Conservation (phyloP, 2,329 filamentous ascomycete species). For the Nemania diffusa region DNA sequence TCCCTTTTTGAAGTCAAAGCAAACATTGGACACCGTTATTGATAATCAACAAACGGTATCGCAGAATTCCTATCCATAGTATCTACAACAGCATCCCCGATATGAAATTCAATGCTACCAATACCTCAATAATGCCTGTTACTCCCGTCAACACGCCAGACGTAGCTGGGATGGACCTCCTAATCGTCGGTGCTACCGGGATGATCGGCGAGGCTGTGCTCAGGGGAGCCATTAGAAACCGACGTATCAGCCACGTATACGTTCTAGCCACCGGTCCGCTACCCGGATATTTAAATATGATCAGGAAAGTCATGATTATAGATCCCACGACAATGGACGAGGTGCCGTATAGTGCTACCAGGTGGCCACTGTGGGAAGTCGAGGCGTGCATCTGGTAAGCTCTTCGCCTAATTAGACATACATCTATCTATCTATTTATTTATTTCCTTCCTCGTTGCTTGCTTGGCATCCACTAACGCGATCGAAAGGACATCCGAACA, state of each 20-base stretch:
- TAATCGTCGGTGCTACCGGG: constrained; percentile 46
- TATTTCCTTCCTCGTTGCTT: background rate
- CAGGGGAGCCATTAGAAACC: constrained; percentile 59
- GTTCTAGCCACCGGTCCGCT: constrained; percentile 62
- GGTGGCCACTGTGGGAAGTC: constrained; percentile 54
- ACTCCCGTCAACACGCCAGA: background rate
- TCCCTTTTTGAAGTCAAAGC: background rate
- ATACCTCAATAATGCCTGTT: background rate
- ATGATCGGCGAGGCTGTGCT: constrained; percentile 66
- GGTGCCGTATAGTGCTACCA: constrained; percentile 59
- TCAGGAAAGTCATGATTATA: constrained; percentile 50
- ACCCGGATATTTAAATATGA: constrained; percentile 22
- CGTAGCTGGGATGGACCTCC: constrained; percentile 63
- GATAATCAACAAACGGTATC: background rate
- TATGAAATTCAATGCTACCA: too few species aligned
- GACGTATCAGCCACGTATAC: constrained; percentile 62
- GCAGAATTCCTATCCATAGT: background rate
- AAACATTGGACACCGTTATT: background rate
- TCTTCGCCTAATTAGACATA: background rate
- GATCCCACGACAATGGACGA: constrained; percentile 61
- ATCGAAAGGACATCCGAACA: constrained; percentile 52
- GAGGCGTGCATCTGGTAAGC: constrained; percentile 73
- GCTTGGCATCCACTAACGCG: background rate
- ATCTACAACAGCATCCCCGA: background rate
- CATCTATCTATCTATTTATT: background rate